These are phyloP conservation scores for Dactylellina drechsleri DNA, from an alignment of 2,329 filamentous ascomycete genomes.

Conservation along the genomic window DNA sequence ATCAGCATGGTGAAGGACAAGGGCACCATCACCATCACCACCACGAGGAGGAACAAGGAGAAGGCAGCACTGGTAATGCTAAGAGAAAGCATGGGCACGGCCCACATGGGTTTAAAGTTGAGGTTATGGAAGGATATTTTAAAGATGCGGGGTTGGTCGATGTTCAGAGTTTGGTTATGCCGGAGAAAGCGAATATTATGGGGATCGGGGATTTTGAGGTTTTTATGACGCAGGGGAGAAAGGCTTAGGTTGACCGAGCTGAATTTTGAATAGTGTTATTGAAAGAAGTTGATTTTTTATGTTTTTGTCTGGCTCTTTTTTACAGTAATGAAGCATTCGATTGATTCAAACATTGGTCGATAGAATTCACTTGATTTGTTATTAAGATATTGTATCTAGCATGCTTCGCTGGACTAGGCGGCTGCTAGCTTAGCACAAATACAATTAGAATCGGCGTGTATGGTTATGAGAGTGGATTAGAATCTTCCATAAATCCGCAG, in stretches of 20 bases:
- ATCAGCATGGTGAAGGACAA: neutral
- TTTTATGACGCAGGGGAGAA: constrained; percentile 45
- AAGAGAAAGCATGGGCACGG: constrained; percentile 32
- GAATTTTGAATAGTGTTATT: too few relatives aligned
- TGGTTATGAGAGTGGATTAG: too few relatives aligned
- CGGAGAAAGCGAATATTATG: constrained; percentile 30
- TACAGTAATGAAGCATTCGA: too few relatives aligned
- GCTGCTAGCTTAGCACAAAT: too few relatives aligned
- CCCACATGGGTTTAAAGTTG: constrained; percentile 41
- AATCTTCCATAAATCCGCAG: too few relatives aligned
- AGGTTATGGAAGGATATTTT: constrained; percentile 38
- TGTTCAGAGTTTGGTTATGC: constrained; percentile 37
- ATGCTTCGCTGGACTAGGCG: too few relatives aligned
- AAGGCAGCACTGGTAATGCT: neutral
- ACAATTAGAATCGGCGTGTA: too few relatives aligned
- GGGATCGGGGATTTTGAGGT: constrained; percentile 30
- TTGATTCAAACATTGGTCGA: too few relatives aligned
- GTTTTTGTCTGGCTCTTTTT: too few relatives aligned
- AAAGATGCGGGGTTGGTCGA: constrained; percentile 33
- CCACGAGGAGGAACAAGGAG: neutral
- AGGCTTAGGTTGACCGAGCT: neutral
- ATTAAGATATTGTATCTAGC: too few relatives aligned
- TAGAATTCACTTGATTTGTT: too few relatives aligned
- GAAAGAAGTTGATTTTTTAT: too few relatives aligned
- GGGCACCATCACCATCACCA: constrained; percentile 29